Evolutionary conservation across 257 asterid genomes (phyloP).

Genomic region (Agastache rugosa): DNA sequence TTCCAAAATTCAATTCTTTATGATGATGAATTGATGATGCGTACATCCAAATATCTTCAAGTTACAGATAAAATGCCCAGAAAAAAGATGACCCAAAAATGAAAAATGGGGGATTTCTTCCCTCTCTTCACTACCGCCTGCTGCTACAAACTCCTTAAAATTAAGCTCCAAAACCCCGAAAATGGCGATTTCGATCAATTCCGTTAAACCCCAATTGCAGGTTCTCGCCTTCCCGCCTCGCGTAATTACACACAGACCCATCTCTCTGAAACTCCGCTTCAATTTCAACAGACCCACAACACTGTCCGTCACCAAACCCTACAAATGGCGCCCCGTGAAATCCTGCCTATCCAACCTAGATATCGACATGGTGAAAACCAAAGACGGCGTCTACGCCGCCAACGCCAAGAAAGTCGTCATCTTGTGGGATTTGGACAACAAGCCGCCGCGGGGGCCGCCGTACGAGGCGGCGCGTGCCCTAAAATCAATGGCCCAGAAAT

Average conservation of each 20-base stretch:
- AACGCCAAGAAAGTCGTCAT: constrained; percentile 80
- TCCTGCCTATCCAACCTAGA: constrained; percentile 59
- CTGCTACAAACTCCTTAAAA: constrained; percentile 8
- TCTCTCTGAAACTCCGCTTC: constrained; percentile 9
- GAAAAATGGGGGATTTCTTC: constrained; percentile 44
- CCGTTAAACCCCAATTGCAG: constrained; percentile 41
- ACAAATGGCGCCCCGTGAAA: constrained; percentile 42
- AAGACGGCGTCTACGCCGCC: constrained; percentile 65
- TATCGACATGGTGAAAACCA: constrained; percentile 80
- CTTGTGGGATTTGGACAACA: constrained; percentile 94
- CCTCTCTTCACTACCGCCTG: not conserved
- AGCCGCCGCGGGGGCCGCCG: constrained; percentile 96
- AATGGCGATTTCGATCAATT: constrained; percentile 49
- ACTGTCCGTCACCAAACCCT: constrained; percentile 29
- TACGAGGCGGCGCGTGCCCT: constrained; percentile 80
- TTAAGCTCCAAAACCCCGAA: constrained; percentile 24
- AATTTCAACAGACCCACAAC: constrained; percentile 33
- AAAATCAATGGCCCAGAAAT: constrained; percentile 66
- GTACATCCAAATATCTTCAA: constrained; percentile 11
- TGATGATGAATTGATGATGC: not conserved
- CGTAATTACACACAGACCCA: constrained; percentile 15
- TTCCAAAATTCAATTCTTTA: not conserved
- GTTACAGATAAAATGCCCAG: constrained; percentile 23
- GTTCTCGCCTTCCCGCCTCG: constrained; percentile 33
- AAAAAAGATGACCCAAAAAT: constrained; percentile 13